Percentiles rank a stretch among this genome's conserved stretches.
Evolutionary conservation across 1,284 basidiomycete species (phyloP).

Genomic region (Testicularia cyperi): DNA sequence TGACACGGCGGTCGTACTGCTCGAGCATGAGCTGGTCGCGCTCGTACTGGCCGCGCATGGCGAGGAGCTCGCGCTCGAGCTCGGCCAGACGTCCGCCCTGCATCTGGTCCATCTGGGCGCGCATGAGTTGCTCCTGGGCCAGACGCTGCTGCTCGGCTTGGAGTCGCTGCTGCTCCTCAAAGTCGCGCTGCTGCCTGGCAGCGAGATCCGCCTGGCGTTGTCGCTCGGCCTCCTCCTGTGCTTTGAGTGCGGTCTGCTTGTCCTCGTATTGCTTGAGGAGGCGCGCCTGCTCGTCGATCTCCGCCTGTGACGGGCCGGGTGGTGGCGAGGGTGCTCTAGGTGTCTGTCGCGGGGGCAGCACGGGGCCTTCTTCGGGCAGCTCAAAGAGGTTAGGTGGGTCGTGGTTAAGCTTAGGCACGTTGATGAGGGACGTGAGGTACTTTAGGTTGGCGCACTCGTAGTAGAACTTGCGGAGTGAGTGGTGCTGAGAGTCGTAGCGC

Average conservation of each 20-base stretch:
- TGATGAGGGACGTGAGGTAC: constrained; percentile 58
- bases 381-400: constrained; percentile 60
- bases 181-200: constrained; percentile 80
- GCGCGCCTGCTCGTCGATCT: constrained; percentile 87
- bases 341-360: constrained; percentile 45
- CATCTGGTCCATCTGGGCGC: constrained; percentile 73
- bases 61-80: constrained; percentile 85
- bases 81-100: constrained; percentile 68
- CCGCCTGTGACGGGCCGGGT: constrained; percentile 61
- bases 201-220: constrained; percentile 75
- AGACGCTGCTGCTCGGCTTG: constrained; percentile 84
- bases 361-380: constrained; percentile 52
- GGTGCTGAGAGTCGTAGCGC: constrained; percentile 57
- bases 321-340: constrained; percentile 48
- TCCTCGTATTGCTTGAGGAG: constrained; percentile 97
- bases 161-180: constrained; percentile 83
- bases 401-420: constrained; percentile 59
- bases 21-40: constrained; percentile 96
- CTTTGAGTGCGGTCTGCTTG: constrained; percentile 79
- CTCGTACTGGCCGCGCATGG: constrained; percentile 95
- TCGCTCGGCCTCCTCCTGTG: constrained; percentile 81
- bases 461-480: constrained; percentile 57
- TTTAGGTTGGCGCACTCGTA: constrained; percentile 60
- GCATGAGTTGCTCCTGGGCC: constrained; percentile 79
- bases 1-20: constrained; percentile 95